phyloP scores from a whole-genome alignment of 208 protist genomes.

The Tetramitus jugosus region DNA sequence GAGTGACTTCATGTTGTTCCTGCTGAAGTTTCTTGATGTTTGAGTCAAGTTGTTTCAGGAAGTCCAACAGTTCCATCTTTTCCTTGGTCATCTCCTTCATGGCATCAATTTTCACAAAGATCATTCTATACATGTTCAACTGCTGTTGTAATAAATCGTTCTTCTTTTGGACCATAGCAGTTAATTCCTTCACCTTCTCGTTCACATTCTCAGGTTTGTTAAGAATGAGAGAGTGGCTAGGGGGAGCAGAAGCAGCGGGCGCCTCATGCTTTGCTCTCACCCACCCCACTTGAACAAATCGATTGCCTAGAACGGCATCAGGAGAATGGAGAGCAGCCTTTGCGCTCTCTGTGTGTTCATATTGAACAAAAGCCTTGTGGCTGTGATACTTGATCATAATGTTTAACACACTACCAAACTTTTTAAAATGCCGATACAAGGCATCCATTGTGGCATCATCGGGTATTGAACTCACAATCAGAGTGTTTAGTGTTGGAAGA shows the following conservation, averaged over 20 bases:
- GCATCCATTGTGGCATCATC: neutral
- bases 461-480: neutral
- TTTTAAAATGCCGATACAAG: neutral
- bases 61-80: slow-evolving; percentile 1
- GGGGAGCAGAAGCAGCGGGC: too few species aligned
- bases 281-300: neutral
- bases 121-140: too few species aligned
- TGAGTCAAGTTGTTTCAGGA: too few species aligned
- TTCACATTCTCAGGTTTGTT: too few species aligned
- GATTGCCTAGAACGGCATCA: neutral
- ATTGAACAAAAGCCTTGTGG: neutral
- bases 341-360: neutral
- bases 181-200: too few species aligned
- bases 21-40: too few species aligned
- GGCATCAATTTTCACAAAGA: too few species aligned
- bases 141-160: too few species aligned
- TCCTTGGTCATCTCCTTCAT: neutral
- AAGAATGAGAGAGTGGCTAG: too few species aligned
- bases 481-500: neutral
- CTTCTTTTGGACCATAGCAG: too few species aligned
- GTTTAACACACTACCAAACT: neutral
- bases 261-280: too few species aligned
- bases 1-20: neutral
- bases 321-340: neutral
- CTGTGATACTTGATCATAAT: neutral